Conservation (phyloP, 106 monocot genomes). For the Triglochin maritima region DNA sequence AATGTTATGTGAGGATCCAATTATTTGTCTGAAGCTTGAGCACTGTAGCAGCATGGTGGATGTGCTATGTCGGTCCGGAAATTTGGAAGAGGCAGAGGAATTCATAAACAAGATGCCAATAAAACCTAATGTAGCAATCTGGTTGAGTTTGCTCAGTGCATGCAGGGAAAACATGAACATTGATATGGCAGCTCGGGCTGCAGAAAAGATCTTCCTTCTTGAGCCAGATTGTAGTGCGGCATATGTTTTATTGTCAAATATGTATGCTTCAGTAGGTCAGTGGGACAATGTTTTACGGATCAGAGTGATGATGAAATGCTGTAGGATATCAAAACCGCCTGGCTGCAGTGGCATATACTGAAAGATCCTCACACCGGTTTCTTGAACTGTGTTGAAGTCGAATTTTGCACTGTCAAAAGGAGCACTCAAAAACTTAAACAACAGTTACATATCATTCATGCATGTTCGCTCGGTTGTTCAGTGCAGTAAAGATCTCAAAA, state of each 20-base stretch:
- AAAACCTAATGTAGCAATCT: slow-evolving; percentile 38
- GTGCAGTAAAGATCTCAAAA: too few relatives aligned
- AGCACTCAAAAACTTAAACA: too few relatives aligned
- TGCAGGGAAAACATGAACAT: slow-evolving; percentile 40
- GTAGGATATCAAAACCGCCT: slow-evolving; percentile 38
- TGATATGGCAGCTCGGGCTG: slow-evolving; percentile 35
- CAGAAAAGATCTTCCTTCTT: slow-evolving; percentile 34
- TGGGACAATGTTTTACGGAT: slow-evolving; percentile 56
- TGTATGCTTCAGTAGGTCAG: slow-evolving; percentile 46
- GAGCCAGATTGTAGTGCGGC: slow-evolving; percentile 50
- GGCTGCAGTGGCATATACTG: slow-evolving; percentile 31
- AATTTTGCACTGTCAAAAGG: too few relatives aligned
- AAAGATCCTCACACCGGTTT: neutral
- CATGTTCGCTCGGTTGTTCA: too few relatives aligned
- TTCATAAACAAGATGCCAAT: slow-evolving; percentile 47
- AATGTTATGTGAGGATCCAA: slow-evolving; percentile 28
- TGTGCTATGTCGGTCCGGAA: slow-evolving; percentile 54
- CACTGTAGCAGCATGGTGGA: slow-evolving; percentile 82
- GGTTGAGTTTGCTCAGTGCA: slow-evolving; percentile 59
- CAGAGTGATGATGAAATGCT: slow-evolving; percentile 41
- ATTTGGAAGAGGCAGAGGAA: slow-evolving; percentile 50
- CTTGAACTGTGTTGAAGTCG: too few relatives aligned
- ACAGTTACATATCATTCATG: too few relatives aligned
- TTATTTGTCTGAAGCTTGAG: slow-evolving; percentile 34
- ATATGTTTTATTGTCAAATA: slow-evolving; percentile 57